Evolutionary conservation across 2,329 filamentous ascomycete species (phyloP), one percentile per base, ranked within the genome.

Genomic region (Sarocladium strictum): DNA sequence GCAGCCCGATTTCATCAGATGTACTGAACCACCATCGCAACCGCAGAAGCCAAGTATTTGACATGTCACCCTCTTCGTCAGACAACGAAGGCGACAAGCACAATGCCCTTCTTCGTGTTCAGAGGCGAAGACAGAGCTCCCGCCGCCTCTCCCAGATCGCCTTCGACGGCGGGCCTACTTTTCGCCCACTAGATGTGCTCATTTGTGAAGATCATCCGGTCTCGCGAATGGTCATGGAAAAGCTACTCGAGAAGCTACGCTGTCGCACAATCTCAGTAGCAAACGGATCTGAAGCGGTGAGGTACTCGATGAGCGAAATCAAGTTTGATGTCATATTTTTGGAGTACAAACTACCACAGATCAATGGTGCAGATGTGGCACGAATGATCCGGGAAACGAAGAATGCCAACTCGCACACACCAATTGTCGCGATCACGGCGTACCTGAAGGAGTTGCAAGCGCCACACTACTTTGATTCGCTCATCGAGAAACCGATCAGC

Each of bases 241-340:
- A 96, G 63, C 75, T 99, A 7, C 79, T 99, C 53, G 94, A 99
- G 69, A 99, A 97, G 72, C 76, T 97, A 33, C 87, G 90, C 33
- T 99, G 94, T 64, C 89, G 94, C 40, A 97, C 93, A 9, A 94
- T 99, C 63, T 91, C 90, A 2, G 93, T 94, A 3, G 81, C 86
- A 2, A 96, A 92, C 62, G 94, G 94, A 1, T 86, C 90, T 0
- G 94, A 99, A 66, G 94, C 93, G 11, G 87, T 96, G 63, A 85
- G 93, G 21, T 96, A 94, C 70, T 91, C 94, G 26, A 89, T 96
- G 78, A 93, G 93, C 65, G 93, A 97, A 66, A 93, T 99, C 66
- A 96, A 97, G 65, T 99, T 97, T 65, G 94, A 99, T 70, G 90
- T 97, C 63, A 97, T 99, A 67, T 94, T 99, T 77, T 93, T 96